Conservation (phyloP, 1,284 basidiomycete genomes). For the Heliocybe sulcata region DNA sequence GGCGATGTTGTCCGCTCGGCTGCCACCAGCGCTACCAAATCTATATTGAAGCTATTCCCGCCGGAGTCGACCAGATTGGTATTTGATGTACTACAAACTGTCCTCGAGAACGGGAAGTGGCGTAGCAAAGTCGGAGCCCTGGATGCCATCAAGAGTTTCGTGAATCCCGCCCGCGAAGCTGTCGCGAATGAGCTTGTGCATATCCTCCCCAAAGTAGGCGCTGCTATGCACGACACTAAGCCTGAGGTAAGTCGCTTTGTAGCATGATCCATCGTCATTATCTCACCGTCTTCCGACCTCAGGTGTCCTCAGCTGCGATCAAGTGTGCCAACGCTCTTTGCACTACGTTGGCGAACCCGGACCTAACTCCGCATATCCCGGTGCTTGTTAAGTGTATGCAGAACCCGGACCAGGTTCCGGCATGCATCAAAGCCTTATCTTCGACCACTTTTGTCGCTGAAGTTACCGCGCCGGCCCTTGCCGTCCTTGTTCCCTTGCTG, state of each 20-base stretch:
- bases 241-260: constrained; percentile 56
- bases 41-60: constrained; percentile 80
- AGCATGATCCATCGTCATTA: constrained; percentile 4
- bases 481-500: constrained; percentile 92
- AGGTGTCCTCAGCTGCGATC: constrained; percentile 85
- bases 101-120: constrained; percentile 89
- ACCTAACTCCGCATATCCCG: constrained; percentile 87
- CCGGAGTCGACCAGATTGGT: constrained; percentile 77
- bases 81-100: constrained; percentile 65
- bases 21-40: constrained; percentile 77
- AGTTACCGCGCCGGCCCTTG: constrained; percentile 92
- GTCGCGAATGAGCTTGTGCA: constrained; percentile 82
- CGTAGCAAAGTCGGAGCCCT: constrained; percentile 91
- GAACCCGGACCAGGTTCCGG: constrained; percentile 80
- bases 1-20: constrained; percentile 87
- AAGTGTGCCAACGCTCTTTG: constrained; percentile 95
- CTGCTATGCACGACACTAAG: constrained; percentile 97
- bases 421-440: constrained; percentile 94
- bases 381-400: constrained; percentile 95
- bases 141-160: constrained; percentile 77
- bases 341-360: constrained; percentile 89
- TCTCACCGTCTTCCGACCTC: background rate
- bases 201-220: constrained; percentile 84
- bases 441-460: constrained; percentile 96
- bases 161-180: constrained; percentile 67